phyloP scores from a whole-genome alignment of 2,329 filamentous ascomycete genomes.

The Arthroderma uncinatum region DNA sequence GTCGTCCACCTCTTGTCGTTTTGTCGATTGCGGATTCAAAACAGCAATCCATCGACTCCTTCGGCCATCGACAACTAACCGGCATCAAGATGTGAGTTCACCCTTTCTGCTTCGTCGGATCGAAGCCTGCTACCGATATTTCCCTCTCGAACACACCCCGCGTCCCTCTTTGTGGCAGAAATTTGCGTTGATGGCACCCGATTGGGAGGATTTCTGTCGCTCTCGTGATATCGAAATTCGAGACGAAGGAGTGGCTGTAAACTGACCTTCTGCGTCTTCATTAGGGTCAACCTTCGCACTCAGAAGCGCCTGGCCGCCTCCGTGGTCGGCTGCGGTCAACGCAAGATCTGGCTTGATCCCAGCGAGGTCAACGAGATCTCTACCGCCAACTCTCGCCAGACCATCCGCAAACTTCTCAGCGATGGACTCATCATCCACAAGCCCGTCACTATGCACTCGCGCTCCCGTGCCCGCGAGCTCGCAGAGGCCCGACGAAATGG shows the following conservation, averaged over 20 bases:
- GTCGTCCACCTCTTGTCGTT: constrained; percentile 5
- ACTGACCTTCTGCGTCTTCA: constrained; percentile 13
- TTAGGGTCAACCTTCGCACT: constrained; percentile 98
- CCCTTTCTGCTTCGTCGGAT: neutral
- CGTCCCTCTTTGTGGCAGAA: neutral
- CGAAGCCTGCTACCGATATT: neutral
- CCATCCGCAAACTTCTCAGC: constrained; percentile 97
- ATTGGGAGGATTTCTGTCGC: neutral
- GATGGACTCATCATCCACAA: constrained; percentile 99
- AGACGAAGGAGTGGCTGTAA: neutral
- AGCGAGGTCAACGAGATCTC: constrained; percentile 99
- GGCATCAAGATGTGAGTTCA: constrained; percentile 19
- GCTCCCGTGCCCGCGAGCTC: constrained; percentile 88
- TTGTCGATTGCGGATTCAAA: constrained; percentile 13
- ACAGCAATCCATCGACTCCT: constrained; percentile 14
- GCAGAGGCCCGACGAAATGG: constrained; percentile 89
- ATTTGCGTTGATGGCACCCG: neutral
- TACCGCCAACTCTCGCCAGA: constrained; percentile 99
- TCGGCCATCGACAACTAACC: constrained; percentile 15
- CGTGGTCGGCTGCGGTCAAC: constrained; percentile 97
- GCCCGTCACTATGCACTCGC: constrained; percentile 99
- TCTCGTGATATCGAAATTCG: neutral
- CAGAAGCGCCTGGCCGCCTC: constrained; percentile 99
- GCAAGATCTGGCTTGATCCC: constrained; percentile 99
- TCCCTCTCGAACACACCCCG: neutral